phyloP scores from a whole-genome alignment of 2,329 filamentous ascomycete species.

The Lachnellula occidentalis region DNA sequence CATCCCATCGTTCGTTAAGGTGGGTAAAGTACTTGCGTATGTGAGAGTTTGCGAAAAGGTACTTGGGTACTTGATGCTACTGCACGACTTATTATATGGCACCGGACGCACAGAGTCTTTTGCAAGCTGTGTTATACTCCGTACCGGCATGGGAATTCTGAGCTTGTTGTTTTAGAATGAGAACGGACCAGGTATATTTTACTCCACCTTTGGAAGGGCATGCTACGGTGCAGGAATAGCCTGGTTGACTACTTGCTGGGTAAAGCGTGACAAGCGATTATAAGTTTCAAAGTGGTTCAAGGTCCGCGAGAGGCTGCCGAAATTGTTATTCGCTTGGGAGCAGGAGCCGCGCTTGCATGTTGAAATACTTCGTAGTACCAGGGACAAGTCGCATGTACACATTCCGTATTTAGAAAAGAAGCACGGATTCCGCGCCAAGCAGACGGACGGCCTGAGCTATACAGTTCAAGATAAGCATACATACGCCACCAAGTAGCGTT shows the following conservation, averaged over 20 bases:
- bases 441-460: not conserved
- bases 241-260: not conserved
- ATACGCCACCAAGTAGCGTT: slow-evolving; percentile 8
- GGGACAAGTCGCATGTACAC: not conserved
- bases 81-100: not conserved
- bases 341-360: not conserved
- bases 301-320: not conserved
- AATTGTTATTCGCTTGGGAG: not conserved
- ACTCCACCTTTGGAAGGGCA: slow-evolving; percentile 4
- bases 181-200: no score
- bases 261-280: not conserved
- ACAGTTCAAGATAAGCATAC: slow-evolving; percentile 19
- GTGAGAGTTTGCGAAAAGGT: not conserved
- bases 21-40: not conserved
- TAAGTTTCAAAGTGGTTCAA: not conserved
- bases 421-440: not conserved
- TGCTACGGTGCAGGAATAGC: slow-evolving; percentile 4
- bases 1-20: not conserved
- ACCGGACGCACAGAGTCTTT: not conserved
- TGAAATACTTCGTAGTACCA: no score
- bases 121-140: not conserved
- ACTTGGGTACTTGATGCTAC: slow-evolving; percentile 4
- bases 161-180: not conserved
- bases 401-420: not conserved
- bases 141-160: not conserved